Evolutionary conservation across 2,329 filamentous ascomycete genomes (phyloP), one percentile per base, ranked within the genome.

Genomic region (Shiraia bambusicola): DNA sequence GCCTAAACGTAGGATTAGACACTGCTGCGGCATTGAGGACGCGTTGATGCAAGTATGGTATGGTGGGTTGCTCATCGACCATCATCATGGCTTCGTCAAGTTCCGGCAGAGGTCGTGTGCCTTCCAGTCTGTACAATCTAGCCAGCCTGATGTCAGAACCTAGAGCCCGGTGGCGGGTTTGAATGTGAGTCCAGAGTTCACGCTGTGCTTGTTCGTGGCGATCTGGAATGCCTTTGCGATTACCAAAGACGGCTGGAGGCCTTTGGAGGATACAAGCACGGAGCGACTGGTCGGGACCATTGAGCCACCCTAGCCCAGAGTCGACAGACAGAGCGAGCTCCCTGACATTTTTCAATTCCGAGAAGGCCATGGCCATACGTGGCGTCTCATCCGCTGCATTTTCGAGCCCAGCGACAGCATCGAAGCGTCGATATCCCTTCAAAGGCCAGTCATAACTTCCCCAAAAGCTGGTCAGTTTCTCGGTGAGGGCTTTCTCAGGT

Each of bases 301-400:
- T 70, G 9, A 88, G 73, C 74, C 82, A 87, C 9, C 85, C 85
- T 27, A 87, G 72, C 8, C 84, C 83, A 41, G 77, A 82, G 56
- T 86, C 81, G 28, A 86, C 75, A 13, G 81, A 86, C 3, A 88
- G 66, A 0, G 80, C 84, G n/a, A 88, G 73, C 46, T 86, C 82
- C 26, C 71, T 73, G 2, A 84, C 77, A 7, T 74, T 72, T 2
- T 60, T 67, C 2, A 87, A 72, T 37, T 76, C 77, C 9, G 72
- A 71, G 41, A 88, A 76, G 3, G 83, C 82, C 25, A 74, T 71
- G 47, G 76, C 80, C 79, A 86, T 82, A 22, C 75, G 75, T 8
- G 74, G 71, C 0, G 76, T 81, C 54, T 84, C 81, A 52, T 87
- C 83, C 4, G 83, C 82, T 8, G 80, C 77, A 37, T 76, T 71